Evolutionary conservation across 371 early-diverging fungal genomes (phyloP).

Genomic region (Fennellomyces sp.): DNA sequence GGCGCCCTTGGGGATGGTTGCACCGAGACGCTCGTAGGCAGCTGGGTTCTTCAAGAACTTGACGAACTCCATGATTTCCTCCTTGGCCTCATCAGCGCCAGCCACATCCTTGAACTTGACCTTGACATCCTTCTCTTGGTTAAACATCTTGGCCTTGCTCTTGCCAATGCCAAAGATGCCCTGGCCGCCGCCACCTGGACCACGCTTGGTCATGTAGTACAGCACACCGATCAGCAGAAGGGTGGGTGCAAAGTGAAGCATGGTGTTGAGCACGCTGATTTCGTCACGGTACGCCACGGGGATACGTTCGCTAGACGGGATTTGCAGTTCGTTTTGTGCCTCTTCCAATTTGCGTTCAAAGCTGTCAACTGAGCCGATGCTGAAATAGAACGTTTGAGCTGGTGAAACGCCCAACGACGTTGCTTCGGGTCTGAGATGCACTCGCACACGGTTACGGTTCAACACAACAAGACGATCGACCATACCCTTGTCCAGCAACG

Average conservation of each 20-base stretch:
- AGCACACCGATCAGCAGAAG: conserved; percentile 86
- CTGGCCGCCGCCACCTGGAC: conserved; percentile 70
- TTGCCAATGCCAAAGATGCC: conserved; percentile 97
- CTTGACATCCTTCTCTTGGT: conserved; percentile 94
- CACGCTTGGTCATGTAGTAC: conserved; percentile 83
- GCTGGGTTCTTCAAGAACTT: conserved; percentile 99
- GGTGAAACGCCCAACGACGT: conserved; percentile 43
- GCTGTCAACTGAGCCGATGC: conserved; percentile 94
- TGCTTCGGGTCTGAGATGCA: conserved; percentile 78
- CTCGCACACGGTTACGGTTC: conserved; percentile 84
- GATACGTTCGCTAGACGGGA: conserved; percentile 87
- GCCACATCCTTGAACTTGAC: conserved; percentile 99
- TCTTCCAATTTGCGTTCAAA: conserved; percentile 92
- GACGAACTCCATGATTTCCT: conserved; percentile 99
- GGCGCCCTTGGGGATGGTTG: conserved; percentile 99
- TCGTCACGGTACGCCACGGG: conserved; percentile 89
- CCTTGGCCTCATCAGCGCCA: conserved; percentile 99
- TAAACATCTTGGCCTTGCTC: conserved; percentile 94
- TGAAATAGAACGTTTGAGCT: conserved; percentile 67
- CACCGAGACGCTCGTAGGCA: conserved; percentile 96
- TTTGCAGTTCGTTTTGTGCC: conserved; percentile 90
- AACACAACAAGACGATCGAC: conserved; percentile 89
- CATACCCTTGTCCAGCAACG: conserved; percentile 88
- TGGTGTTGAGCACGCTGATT: conserved; percentile 66
- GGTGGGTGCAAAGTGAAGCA: conserved; percentile 94